Conservation (phyloP, 345 rosid species). For the Hevea brasiliensis region DNA sequence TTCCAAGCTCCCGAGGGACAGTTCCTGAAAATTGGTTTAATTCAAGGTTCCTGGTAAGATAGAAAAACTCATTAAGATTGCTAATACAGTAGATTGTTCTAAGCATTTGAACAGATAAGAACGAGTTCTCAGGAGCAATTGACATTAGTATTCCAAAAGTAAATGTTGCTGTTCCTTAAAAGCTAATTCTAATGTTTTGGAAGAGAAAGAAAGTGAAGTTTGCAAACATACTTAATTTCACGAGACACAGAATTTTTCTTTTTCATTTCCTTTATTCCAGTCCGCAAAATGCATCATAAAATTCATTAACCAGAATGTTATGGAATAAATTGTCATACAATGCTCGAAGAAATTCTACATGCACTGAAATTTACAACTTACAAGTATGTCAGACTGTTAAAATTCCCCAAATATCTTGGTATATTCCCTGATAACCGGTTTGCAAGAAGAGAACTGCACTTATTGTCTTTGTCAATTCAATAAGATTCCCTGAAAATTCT, state of each 20-base stretch:
- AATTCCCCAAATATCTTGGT: constrained; percentile 48
- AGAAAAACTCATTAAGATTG: too few species aligned
- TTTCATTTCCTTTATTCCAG: too few species aligned
- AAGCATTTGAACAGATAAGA: too few species aligned
- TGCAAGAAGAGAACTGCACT: constrained; percentile 47
- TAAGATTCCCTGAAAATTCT: neutral
- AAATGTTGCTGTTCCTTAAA: too few species aligned
- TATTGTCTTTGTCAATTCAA: neutral
- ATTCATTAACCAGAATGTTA: too few species aligned
- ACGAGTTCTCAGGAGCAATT: too few species aligned
- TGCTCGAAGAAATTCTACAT: neutral
- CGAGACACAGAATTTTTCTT: too few species aligned
- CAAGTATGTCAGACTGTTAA: constrained; percentile 47
- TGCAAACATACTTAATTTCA: too few species aligned
- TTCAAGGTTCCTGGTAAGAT: constrained; percentile 46
- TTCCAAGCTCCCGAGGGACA: constrained; percentile 59
- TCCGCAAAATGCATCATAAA: too few species aligned
- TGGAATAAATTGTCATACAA: neutral
- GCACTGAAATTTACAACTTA: constrained; percentile 29
- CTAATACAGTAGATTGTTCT: too few species aligned
- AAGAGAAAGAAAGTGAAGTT: neutral
- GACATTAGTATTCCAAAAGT: too few species aligned
- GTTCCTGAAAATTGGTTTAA: constrained; percentile 53
- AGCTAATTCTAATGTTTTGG: too few species aligned
- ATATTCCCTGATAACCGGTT: constrained; percentile 56